Conservation (phyloP, 2,329 filamentous ascomycete species). For the Epichloe sylvatica region DNA sequence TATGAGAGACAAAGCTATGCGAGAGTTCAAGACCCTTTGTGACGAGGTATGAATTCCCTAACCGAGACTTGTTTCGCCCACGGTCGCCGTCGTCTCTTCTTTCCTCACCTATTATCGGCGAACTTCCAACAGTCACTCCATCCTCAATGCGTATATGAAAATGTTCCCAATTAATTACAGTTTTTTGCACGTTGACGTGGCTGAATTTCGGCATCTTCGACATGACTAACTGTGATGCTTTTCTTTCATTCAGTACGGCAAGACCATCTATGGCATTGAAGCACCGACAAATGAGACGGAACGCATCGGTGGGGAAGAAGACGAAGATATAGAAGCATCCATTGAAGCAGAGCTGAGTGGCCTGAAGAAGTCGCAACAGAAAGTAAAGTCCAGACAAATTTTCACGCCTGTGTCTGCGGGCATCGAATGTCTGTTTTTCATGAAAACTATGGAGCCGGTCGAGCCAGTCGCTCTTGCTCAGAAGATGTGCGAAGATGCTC, state of each 20-base stretch:
- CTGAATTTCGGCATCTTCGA: not conserved
- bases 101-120: not conserved
- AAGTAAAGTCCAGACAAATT: slow-evolving; percentile 28
- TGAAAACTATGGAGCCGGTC: slow-evolving; percentile 41
- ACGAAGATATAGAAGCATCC: slow-evolving; percentile 56
- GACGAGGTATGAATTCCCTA: slow-evolving; percentile 39
- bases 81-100: not conserved
- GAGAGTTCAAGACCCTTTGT: slow-evolving; percentile 53
- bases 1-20: slow-evolving; percentile 55
- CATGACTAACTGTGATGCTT: not conserved
- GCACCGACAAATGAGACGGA: slow-evolving; percentile 21
- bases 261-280: slow-evolving; percentile 43
- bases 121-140: not conserved
- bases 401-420: slow-evolving; percentile 41
- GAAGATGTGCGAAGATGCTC: slow-evolving; percentile 42
- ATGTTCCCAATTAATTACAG: too few relatives aligned
- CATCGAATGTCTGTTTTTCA: slow-evolving; percentile 50
- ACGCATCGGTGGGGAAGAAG: slow-evolving; percentile 28
- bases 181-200: not conserved
- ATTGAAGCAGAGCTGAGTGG: slow-evolving; percentile 58
- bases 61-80: not conserved
- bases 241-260: slow-evolving; percentile 42
- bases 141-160: not conserved
- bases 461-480: slow-evolving; percentile 41
- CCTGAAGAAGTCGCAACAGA: slow-evolving; percentile 37